phyloP scores from a whole-genome alignment of 2,329 filamentous ascomycete species.

The Microascus cirrosus region DNA sequence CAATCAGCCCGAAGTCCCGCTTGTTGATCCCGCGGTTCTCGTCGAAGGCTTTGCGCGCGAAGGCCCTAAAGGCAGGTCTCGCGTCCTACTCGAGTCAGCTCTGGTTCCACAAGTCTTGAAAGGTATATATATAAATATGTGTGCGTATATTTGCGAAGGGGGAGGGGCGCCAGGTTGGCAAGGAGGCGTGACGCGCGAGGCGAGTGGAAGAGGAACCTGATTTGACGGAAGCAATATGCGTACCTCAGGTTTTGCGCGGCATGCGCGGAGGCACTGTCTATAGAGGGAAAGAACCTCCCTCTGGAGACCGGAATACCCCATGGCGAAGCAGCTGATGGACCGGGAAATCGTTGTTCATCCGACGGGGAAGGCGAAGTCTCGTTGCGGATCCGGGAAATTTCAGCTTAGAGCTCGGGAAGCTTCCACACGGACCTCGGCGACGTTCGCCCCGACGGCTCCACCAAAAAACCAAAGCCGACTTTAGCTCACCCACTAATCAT shows the following conservation, averaged over 20 bases:
- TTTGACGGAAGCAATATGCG: conserved; percentile 3
- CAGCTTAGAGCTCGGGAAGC: not conserved
- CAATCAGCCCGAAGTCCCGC: conserved; percentile 76
- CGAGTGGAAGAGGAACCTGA: too few relatives aligned
- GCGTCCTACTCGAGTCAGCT: conserved; percentile 28
- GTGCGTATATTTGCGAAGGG: too few relatives aligned
- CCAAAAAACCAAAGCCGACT: too few relatives aligned
- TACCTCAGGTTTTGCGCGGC: conserved; percentile 69
- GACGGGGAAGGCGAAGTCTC: not conserved
- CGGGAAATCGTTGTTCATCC: not conserved
- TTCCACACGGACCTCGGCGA: too few relatives aligned
- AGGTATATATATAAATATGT: too few relatives aligned
- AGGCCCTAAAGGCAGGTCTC: conserved; percentile 50
- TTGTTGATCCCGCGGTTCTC: conserved; percentile 60
- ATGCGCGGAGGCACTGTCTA: conserved; percentile 71
- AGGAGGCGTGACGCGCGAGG: too few relatives aligned
- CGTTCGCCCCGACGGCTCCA: too few relatives aligned
- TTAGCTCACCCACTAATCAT: too few relatives aligned
- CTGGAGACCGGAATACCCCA: conserved; percentile 72
- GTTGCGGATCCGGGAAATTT: not conserved
- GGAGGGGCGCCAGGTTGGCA: too few relatives aligned
- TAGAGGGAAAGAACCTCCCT: conserved; percentile 80
- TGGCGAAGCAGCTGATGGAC: conserved; percentile 1
- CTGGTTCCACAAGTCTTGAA: too few relatives aligned
- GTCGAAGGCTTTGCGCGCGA: conserved; percentile 63